Evolutionary conservation across 805 yeast genomes (phyloP).

Genomic region (Candida corydali): DNA sequence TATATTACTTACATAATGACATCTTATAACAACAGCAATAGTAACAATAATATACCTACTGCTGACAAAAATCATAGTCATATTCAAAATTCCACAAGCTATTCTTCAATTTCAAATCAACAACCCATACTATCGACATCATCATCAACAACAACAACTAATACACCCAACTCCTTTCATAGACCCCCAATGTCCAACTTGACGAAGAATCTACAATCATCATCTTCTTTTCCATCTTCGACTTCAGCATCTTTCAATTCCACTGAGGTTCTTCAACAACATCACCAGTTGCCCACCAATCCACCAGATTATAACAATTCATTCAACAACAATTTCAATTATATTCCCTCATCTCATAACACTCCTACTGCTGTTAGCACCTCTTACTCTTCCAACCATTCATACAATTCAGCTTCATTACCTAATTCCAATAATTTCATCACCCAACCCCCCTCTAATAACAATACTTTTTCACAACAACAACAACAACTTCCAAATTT

Average conservation of each 20-base stretch:
- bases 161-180: constrained; percentile 4
- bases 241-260: constrained; percentile 10
- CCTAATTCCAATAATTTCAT: constrained; percentile 18
- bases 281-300: not conserved
- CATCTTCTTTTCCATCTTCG: constrained; percentile 6
- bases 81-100: not conserved
- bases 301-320: constrained; percentile 2
- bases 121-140: constrained; percentile 1
- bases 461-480: constrained; percentile 5
- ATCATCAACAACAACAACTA: not conserved
- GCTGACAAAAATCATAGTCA: no score
- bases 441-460: constrained; percentile 8
- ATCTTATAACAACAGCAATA: not conserved
- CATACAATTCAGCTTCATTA: constrained; percentile 19
- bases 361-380: constrained; percentile 40
- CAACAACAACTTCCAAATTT: constrained; percentile 7
- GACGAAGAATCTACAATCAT: constrained; percentile 27
- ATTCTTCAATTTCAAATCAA: no score
- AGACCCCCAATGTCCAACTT: constrained; percentile 23
- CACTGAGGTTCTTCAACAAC: constrained; percentile 7
- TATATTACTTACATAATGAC: no score
- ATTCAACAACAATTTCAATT: constrained; percentile 17
- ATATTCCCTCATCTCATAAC: constrained; percentile 40
- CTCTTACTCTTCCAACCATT: constrained; percentile 39
- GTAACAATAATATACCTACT: not conserved